Conservation (phyloP, 768 basidiomycete species). For the Trametes punicea region DNA sequence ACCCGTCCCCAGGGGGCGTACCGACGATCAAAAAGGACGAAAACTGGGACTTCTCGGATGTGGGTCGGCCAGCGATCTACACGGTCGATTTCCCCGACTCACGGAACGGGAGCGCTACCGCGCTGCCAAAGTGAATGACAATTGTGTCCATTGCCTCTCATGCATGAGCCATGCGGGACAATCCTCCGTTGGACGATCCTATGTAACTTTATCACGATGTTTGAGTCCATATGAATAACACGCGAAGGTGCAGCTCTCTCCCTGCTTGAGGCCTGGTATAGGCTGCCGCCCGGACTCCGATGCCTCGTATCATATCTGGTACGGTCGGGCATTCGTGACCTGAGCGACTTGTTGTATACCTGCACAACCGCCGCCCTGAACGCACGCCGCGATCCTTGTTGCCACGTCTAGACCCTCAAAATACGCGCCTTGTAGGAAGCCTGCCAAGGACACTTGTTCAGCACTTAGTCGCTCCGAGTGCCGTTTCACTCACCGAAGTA, state of each 20-base stretch:
- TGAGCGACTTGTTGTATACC: constrained; percentile 20
- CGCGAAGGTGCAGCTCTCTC: too few relatives aligned
- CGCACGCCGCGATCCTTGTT: constrained; percentile 27
- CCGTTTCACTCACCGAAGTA: constrained; percentile 47
- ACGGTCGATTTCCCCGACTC: constrained; percentile 18
- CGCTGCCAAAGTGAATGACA: not conserved
- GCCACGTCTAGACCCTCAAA: constrained; percentile 32
- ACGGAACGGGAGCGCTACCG: not conserved
- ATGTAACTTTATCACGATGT: not conserved
- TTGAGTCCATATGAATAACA: too few relatives aligned
- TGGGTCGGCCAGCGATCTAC: constrained; percentile 23
- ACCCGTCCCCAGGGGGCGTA: constrained; percentile 5
- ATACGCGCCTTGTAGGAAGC: constrained; percentile 35
- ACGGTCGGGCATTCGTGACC: constrained; percentile 24
- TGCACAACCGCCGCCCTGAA: constrained; percentile 19
- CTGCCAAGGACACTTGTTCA: constrained; percentile 11
- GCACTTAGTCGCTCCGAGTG: not conserved
- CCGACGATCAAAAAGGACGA: constrained; percentile 20
- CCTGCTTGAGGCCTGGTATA: not conserved
- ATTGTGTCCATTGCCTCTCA: not conserved
- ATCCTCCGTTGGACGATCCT: not conserved
- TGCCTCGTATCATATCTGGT: constrained; percentile 12
- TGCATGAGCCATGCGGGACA: not conserved
- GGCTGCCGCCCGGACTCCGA: too few relatives aligned
- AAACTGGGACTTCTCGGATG: constrained; percentile 24